These are phyloP conservation scores for Boletus sp. DNA, from an alignment of 768 basidiomycete genomes.

Conservation along the genomic window DNA sequence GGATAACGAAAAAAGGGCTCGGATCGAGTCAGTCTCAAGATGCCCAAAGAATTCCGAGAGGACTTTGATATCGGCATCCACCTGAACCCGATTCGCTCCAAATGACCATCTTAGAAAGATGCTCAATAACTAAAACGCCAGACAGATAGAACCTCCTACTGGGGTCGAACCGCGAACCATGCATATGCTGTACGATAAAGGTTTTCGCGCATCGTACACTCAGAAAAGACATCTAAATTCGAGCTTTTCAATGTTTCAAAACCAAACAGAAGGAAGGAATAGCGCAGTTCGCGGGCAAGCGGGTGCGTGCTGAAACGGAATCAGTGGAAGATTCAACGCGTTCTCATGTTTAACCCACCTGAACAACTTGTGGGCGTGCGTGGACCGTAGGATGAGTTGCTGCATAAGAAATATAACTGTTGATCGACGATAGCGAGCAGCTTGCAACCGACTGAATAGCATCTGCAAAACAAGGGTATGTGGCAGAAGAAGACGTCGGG, in stretches of 20 bases:
- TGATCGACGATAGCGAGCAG: constrained; percentile 83
- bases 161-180: constrained; percentile 93
- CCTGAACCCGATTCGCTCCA: constrained; percentile 89
- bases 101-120: constrained; percentile 77
- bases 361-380: constrained; percentile 62
- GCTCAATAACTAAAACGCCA: not conserved
- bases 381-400: constrained; percentile 80
- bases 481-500: constrained; percentile 74
- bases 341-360: constrained; percentile 51
- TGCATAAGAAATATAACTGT: constrained; percentile 85
- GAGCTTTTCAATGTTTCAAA: constrained; percentile 91
- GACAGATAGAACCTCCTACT: constrained; percentile 52
- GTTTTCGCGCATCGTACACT: constrained; percentile 68
- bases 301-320: constrained; percentile 72
- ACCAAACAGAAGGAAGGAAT: constrained; percentile 88
- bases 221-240: constrained; percentile 77
- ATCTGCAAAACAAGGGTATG: constrained; percentile 85
- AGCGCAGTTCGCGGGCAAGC: constrained; percentile 85
- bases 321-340: not conserved
- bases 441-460: constrained; percentile 89
- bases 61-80: constrained; percentile 85
- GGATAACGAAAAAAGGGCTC: constrained; percentile 55
- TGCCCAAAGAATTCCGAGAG: constrained; percentile 80
- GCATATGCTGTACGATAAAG: constrained; percentile 80
- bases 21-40: constrained; percentile 70